Percentiles rank a stretch among this genome's conserved stretches.
Conservation (phyloP, 164 flowering plant genomes). For the Houttuynia cordata region DNA sequence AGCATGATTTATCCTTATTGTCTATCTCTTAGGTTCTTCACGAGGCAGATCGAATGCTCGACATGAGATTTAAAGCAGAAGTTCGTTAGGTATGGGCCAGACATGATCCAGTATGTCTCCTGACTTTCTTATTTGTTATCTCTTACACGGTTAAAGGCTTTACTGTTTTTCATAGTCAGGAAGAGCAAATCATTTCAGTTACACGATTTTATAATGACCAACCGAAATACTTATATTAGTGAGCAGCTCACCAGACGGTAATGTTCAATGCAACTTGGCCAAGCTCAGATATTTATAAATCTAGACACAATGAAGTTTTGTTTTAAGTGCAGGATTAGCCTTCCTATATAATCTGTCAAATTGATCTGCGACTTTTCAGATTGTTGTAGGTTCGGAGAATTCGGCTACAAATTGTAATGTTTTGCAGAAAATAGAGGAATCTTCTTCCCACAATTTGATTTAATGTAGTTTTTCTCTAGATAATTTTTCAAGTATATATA, state of each 20-base stretch:
- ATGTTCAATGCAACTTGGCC: slow-evolving; percentile 99
- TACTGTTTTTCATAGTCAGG: not conserved
- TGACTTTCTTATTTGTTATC: no score
- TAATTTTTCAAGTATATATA: no score
- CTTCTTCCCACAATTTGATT: not conserved
- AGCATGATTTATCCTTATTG: not conserved
- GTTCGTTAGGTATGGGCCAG: slow-evolving; percentile 80
- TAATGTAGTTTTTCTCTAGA: no score
- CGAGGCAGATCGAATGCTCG: slow-evolving; percentile 99
- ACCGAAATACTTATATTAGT: not conserved
- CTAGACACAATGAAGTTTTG: slow-evolving; percentile 83
- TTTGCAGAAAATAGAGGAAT: slow-evolving; percentile 97
- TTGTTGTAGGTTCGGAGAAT: slow-evolving; percentile 97
- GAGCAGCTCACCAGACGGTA: slow-evolving; percentile 65
- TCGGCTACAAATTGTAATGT: slow-evolving; percentile 98
- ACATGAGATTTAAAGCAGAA: slow-evolving; percentile 94
- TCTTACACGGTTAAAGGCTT: not conserved
- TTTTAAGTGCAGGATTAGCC: not conserved
- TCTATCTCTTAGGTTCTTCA: slow-evolving; percentile 59
- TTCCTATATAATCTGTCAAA: not conserved
- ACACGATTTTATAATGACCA: no score
- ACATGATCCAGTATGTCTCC: slow-evolving; percentile 28
- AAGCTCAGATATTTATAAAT: slow-evolving; percentile 88
- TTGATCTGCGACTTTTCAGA: slow-evolving; percentile 33
- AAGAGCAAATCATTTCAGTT: no score